Conservation (phyloP, 2,329 filamentous ascomycete genomes). For the Ophiostoma piceae region DNA sequence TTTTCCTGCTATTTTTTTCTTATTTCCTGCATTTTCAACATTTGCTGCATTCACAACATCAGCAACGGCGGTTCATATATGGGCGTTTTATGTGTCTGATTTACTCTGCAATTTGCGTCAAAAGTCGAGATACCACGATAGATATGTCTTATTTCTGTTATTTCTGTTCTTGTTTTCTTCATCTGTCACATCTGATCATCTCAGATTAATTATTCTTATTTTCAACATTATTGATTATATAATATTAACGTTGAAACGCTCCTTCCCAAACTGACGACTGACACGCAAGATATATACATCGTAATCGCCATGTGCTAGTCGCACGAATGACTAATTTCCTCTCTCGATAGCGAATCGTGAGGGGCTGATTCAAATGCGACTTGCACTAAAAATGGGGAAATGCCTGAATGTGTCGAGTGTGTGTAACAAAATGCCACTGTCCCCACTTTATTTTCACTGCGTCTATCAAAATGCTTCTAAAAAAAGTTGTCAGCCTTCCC, state of each 20-base stretch:
- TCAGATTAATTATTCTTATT: not conserved
- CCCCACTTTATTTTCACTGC: conserved; percentile 3
- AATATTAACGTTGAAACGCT: not conserved
- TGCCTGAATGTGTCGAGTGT: conserved; percentile 4
- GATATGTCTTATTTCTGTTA: not conserved
- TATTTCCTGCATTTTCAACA: not conserved
- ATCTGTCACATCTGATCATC: not conserved
- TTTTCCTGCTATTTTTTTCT: not conserved
- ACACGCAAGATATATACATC: not conserved
- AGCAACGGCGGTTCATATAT: not conserved
- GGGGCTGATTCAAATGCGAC: conserved; percentile 15
- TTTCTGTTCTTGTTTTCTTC: not conserved
- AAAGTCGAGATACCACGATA: conserved; percentile 4
- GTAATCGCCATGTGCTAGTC: not conserved
- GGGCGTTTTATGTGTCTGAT: not conserved
- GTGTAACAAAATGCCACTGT: not conserved
- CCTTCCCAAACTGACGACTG: not conserved
- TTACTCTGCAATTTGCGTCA: not conserved
- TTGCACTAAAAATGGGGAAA: conserved; percentile 10
- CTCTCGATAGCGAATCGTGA: conserved; percentile 16
- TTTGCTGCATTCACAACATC: not conserved
- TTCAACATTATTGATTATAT: not conserved
- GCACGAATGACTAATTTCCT: conserved; percentile 4
- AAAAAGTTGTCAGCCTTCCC: conserved; percentile 14
- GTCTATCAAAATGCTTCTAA: conserved; percentile 10